Evolutionary conservation across 1,139 yeast genomes (phyloP).

Genomic region (Yamadazyma sp.): DNA sequence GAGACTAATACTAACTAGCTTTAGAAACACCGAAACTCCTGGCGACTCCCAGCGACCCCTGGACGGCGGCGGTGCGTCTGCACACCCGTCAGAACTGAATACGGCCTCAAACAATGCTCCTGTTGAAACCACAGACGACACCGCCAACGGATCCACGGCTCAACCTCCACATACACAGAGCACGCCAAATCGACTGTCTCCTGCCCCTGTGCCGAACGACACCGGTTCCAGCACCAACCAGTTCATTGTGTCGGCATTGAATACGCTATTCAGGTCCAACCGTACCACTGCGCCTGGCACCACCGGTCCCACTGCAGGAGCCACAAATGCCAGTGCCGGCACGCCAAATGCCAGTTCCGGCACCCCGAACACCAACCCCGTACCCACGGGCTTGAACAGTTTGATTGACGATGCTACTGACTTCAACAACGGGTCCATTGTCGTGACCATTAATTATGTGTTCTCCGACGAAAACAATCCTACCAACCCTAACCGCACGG

Average conservation of each 20-base stretch:
- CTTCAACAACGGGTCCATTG: conserved; percentile 34
- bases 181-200: too few species aligned
- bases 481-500: conserved; percentile 44
- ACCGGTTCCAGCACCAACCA: not conserved
- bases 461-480: conserved; percentile 46
- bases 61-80: too few species aligned
- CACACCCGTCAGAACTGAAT: too few species aligned
- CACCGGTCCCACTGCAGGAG: not conserved
- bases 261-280: not conserved
- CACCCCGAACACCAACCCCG: not conserved
- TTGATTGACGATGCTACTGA: conserved; percentile 5
- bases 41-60: too few species aligned
- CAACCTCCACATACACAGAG: too few species aligned
- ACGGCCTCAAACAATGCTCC: too few species aligned
- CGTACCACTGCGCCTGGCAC: conserved; percentile 1
- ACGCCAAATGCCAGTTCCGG: too few species aligned
- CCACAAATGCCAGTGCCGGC: too few species aligned
- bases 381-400: not conserved
- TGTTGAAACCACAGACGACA: too few species aligned
- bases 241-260: conserved; percentile 1
- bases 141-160: too few species aligned
- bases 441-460: conserved; percentile 47
- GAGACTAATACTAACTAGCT: not conserved
- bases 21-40: not conserved
- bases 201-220: not conserved